phyloP scores from a whole-genome alignment of 2,329 filamentous ascomycete genomes.

The Furcasterigmium sp. region DNA sequence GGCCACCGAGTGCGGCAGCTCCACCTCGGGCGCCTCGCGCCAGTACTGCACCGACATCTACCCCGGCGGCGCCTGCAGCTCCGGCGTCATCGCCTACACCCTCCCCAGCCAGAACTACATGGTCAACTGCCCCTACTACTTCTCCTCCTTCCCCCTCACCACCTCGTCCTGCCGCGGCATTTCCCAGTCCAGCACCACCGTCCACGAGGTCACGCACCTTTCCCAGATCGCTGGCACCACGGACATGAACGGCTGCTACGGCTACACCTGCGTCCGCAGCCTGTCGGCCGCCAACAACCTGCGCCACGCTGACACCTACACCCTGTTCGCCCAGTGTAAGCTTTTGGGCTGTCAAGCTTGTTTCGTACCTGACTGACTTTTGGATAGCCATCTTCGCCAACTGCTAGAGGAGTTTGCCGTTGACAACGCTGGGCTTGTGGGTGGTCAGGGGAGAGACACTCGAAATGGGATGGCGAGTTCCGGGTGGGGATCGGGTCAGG shows the following conservation, averaged over 20 bases:
- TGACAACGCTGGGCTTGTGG: too few relatives aligned
- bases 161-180: slow-evolving; percentile 53
- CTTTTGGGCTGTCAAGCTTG: neutral
- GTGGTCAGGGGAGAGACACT: too few relatives aligned
- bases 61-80: slow-evolving; percentile 35
- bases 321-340: slow-evolving; percentile 26
- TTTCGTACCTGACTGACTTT: too few relatives aligned
- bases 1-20: slow-evolving; percentile 48
- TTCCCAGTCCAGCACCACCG: slow-evolving; percentile 56
- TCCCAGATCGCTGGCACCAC: slow-evolving; percentile 50
- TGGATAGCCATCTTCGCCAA: too few relatives aligned
- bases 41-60: slow-evolving; percentile 58
- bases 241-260: slow-evolving; percentile 45
- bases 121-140: slow-evolving; percentile 58
- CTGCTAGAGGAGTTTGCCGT: too few relatives aligned
- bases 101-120: slow-evolving; percentile 48
- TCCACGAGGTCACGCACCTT: slow-evolving; percentile 63
- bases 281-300: slow-evolving; percentile 46
- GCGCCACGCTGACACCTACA: slow-evolving; percentile 57
- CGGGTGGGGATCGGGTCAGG: too few relatives aligned
- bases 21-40: slow-evolving; percentile 37
- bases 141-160: slow-evolving; percentile 44
- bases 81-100: slow-evolving; percentile 27
- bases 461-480: too few relatives aligned
- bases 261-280: slow-evolving; percentile 42